Evolutionary conservation across 176 grass and related monocot genomes (phyloP).

Genomic region (Alloteropsis semialata): DNA sequence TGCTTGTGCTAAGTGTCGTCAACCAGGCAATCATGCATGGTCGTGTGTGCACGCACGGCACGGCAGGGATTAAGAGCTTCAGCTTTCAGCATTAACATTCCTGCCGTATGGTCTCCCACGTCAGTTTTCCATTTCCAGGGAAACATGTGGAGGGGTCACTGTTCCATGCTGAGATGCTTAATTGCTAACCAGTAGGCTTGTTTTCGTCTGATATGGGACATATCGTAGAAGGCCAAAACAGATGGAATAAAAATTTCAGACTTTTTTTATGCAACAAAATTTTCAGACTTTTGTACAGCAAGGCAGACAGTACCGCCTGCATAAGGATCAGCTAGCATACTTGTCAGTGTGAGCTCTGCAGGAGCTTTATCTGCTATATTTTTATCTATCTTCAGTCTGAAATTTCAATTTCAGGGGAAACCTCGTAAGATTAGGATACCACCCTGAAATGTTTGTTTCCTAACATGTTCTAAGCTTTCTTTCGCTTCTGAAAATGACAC

Average conservation of each 20-base stretch:
- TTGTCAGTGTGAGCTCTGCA: background rate
- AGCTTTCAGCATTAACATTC: background rate
- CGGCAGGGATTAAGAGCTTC: background rate
- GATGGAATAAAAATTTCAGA: background rate
- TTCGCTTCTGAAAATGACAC: background rate
- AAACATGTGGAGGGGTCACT: background rate
- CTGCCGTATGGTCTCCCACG: background rate
- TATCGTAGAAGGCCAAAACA: background rate
- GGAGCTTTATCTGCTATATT: background rate
- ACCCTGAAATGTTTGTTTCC: conserved; percentile 1
- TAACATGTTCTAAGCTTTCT: background rate
- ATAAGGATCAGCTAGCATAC: background rate
- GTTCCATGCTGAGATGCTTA: background rate
- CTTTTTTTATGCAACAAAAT: too few relatives aligned
- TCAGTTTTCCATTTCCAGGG: too few relatives aligned
- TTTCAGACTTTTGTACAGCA: background rate
- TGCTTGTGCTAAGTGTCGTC: background rate
- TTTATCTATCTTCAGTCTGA: background rate
- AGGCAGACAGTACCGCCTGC: conserved; percentile 15
- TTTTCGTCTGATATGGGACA: background rate
- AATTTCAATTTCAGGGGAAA: background rate
- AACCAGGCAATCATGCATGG: conserved; percentile 2
- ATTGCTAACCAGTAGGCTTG: background rate
- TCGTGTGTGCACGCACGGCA: conserved; percentile 15
- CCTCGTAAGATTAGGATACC: background rate